Evolutionary conservation across 208 protist genomes (phyloP).

Genomic region (Leishmania major): DNA sequence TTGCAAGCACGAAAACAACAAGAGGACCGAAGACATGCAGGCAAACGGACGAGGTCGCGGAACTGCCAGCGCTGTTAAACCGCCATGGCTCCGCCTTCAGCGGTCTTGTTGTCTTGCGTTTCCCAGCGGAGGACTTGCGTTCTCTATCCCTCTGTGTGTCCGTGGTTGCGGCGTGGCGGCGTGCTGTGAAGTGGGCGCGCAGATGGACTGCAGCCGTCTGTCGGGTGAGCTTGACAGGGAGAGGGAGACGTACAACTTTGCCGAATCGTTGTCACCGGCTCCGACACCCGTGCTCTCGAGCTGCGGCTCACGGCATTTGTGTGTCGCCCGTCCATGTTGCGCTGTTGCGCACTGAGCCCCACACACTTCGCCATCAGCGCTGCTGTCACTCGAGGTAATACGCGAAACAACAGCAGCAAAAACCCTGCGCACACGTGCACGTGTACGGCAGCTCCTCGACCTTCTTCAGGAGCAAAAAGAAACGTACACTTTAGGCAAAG

Average conservation of each 20-base stretch:
- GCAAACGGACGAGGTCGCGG: not conserved
- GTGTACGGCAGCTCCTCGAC: too few species aligned
- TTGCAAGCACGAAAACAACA: not conserved
- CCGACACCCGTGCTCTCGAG: too few species aligned
- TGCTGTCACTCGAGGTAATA: not conserved
- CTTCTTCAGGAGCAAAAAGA: too few species aligned
- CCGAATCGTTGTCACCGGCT: not conserved
- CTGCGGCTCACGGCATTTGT: too few species aligned
- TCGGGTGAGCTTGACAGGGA: not conserved
- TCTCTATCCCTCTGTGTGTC: not conserved
- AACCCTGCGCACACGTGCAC: too few species aligned
- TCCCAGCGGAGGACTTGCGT: not conserved
- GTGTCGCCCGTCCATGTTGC: not conserved
- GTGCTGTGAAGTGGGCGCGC: not conserved
- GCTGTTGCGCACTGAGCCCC: too few species aligned
- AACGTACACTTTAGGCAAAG: too few species aligned
- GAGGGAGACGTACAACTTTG: not conserved
- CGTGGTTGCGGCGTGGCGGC: too few species aligned
- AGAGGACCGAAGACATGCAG: conserved; percentile 3
- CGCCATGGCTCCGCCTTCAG: not conserved
- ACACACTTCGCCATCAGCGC: not conserved
- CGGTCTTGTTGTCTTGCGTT: too few species aligned
- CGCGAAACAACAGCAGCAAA: too few species aligned
- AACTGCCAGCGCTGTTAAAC: not conserved
- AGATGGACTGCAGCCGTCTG: not conserved